Percentiles rank a stretch among this genome's conserved stretches.
Conservation (phyloP, 805 yeast species). For the Millerago galiae region DNA sequence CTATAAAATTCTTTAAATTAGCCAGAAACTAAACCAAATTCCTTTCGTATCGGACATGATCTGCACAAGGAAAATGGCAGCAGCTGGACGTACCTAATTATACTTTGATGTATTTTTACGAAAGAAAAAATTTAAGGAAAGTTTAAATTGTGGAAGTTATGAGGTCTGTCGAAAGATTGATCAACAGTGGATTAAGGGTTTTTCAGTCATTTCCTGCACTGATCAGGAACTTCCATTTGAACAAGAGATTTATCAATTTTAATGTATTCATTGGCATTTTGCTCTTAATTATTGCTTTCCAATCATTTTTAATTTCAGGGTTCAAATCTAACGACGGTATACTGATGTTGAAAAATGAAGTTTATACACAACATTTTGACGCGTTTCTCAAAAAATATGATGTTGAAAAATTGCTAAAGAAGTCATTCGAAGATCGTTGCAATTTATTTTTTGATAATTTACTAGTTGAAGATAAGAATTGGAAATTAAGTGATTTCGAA, state of each 20-base stretch:
- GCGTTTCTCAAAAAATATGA: constrained; percentile 1
- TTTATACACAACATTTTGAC: constrained; percentile 6
- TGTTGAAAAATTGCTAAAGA: constrained; percentile 3
- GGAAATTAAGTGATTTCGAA: constrained; percentile 18
- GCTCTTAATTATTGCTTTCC: constrained; percentile 9
- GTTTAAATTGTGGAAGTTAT: not conserved
- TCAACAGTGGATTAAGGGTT: not conserved
- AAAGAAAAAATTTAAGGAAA: no score
- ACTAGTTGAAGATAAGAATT: constrained; percentile 4
- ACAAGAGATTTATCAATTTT: constrained; percentile 18
- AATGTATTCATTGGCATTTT: constrained; percentile 14
- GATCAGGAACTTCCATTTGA: constrained; percentile 5
- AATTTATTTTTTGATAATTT: constrained; percentile 14
- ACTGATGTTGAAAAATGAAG: constrained; percentile 13
- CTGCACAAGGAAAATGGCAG: no score
- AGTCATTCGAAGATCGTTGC: constrained; percentile 14
- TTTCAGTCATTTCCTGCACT: not conserved
- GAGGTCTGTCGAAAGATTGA: not conserved
- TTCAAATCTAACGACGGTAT: not conserved
- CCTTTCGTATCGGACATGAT: no score
- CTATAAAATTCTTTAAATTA: no score
- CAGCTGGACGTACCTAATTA: no score
- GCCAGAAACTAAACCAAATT: no score
- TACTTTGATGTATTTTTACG: no score
- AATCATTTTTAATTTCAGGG: constrained; percentile 8